Base-by-base conservation (phyloP, 1,139 yeast species). In the Meyerozyma carpophila region DNA sequence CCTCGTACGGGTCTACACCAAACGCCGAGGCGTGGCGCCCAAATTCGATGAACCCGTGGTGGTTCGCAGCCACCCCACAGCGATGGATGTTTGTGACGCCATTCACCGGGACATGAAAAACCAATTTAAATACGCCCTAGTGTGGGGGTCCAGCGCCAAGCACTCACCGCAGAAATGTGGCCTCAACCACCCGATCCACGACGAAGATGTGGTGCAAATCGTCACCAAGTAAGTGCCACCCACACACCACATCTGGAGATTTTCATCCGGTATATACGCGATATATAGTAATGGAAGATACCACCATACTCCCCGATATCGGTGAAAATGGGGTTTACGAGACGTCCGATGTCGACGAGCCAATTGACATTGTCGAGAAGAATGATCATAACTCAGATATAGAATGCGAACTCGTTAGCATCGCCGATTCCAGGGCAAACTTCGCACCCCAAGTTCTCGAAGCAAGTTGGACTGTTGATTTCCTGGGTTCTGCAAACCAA, bases 131-230 rank as follows among this genome's bases (percentile, higher is more conserved):
- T 89, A 90, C 61, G 98, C 98, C 1, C 68, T 90, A 56, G 97
- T 93, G 9, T 93, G 98, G 98, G 98, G 98, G 0, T 82, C 91
- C 1, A 84, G 95, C 43, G 87, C 97, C 6, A 93, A 93, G 62
- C 96, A 90, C 60, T 87, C 94, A 37, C 98, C 98, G 2, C 98
- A 93, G 59, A 90, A 90, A 60, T 91, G 98, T 71, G 98, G 98
- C 1, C 70, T 93, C 47, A 77, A 64, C 49, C 98, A 93, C 61
- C 73, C 73, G 38, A 83, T 93, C 14, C 82, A 87, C 52, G 98
- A 93, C 58, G 98, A 91, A 58, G 98, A 93, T 61, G 98, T 93
- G 26, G 91, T 93, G 11, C 85, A 94, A 47, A 81, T 93, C 47
- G 88, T 91, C 43, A 82, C 96, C 25, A 93, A 90, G 63, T 83